These are phyloP conservation scores for Sideroxylon spinosum DNA, from an alignment of 179 eudicot genomes.

Conservation along the genomic window DNA sequence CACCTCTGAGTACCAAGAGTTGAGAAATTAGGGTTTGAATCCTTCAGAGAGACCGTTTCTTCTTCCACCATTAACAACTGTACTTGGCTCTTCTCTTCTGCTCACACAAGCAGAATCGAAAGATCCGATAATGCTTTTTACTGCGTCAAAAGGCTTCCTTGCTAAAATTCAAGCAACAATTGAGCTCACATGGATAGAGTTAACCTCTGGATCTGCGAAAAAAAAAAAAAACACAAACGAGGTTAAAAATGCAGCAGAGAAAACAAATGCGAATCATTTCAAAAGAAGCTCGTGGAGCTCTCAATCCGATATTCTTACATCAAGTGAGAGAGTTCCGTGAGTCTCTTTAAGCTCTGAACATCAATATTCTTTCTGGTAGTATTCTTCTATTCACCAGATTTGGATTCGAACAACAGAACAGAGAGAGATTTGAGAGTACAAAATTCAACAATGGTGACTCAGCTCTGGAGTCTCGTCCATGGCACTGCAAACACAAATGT, in stretches of 20 bases:
- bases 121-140: background rate
- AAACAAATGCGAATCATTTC: background rate
- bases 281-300: background rate
- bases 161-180: background rate
- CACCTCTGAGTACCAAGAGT: background rate
- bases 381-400: too few relatives aligned
- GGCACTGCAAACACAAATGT: background rate
- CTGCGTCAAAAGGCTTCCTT: background rate
- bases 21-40: slow-evolving; percentile 11
- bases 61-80: slow-evolving; percentile 2
- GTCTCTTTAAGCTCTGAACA: too few relatives aligned
- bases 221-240: background rate
- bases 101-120: background rate
- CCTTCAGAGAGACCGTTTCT: background rate
- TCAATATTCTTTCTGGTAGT: too few relatives aligned
- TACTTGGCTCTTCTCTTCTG: background rate
- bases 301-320: background rate
- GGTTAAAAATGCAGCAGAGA: background rate
- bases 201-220: background rate
- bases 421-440: background rate
- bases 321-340: background rate
- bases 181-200: background rate
- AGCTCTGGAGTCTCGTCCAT: too few relatives aligned
- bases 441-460: too few relatives aligned
- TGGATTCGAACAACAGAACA: too few relatives aligned